Percentiles rank a stretch among this genome's conserved stretches.
Conservation (phyloP, 768 basidiomycete species). For the Ramaria sp. region DNA sequence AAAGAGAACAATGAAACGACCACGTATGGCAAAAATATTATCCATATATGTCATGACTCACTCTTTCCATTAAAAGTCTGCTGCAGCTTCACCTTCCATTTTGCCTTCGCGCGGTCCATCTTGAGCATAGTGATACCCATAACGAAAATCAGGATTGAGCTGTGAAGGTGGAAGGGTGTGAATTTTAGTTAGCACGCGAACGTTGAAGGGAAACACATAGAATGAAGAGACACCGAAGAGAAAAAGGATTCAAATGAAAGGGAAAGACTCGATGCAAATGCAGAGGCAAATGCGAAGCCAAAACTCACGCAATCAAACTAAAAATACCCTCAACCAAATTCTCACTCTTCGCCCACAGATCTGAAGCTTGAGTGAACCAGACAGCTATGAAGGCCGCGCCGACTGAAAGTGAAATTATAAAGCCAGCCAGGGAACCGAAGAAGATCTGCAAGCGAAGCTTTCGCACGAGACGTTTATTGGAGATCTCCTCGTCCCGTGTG, state of each 20-base stretch:
- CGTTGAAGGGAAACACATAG: constrained; percentile 16
- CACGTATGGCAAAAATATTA: neutral
- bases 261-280: too few species aligned
- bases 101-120: constrained; percentile 88
- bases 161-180: constrained; percentile 42
- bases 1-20: too few species aligned
- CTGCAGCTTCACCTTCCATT: constrained; percentile 86
- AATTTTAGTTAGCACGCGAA: constrained; percentile 23
- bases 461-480: constrained; percentile 11
- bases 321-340: constrained; percentile 82
- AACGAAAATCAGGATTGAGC: constrained; percentile 73
- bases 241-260: neutral
- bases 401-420: constrained; percentile 71
- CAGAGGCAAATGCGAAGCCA: constrained; percentile 21
- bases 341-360: constrained; percentile 81
- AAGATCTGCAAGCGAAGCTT: constrained; percentile 44
- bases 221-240: neutral
- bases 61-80: constrained; percentile 58
- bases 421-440: constrained; percentile 59
- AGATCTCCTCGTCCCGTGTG: constrained; percentile 10
- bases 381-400: constrained; percentile 90
- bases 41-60: constrained; percentile 17
- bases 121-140: constrained; percentile 95
- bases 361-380: constrained; percentile 84
- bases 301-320: constrained; percentile 3